Percentiles rank a stretch among this genome's conserved stretches.
Conservation (phyloP, 352 stramenopile genomes). For the Saprolegnia parasitica region DNA sequence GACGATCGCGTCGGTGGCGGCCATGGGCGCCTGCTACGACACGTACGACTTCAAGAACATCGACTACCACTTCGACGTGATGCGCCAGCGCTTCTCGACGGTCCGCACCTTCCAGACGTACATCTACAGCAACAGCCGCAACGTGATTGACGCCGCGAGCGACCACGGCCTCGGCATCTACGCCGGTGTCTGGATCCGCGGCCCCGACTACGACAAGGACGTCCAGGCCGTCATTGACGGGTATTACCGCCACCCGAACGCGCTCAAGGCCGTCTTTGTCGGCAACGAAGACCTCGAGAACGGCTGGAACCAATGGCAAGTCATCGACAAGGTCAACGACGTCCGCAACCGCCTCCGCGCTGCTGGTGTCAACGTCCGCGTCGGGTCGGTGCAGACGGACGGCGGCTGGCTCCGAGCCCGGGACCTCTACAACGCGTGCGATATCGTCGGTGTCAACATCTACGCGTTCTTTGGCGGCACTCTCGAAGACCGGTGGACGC, state of each 20-base stretch:
- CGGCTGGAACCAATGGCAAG: conserved; percentile 34
- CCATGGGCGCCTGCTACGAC: conserved; percentile 26
- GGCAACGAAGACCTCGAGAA: conserved; percentile 75
- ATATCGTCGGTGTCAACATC: conserved; percentile 43
- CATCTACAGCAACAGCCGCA: conserved; percentile 40
- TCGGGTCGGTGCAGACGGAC: conserved; percentile 52
- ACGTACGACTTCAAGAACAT: conserved; percentile 23
- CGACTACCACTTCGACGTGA: conserved; percentile 16
- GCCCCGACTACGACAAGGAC: conserved; percentile 38
- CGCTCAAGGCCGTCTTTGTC: conserved; percentile 54
- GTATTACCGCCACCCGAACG: conserved; percentile 35
- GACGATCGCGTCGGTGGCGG: neutral
- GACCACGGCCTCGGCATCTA: conserved; percentile 45
- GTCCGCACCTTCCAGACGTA: conserved; percentile 67
- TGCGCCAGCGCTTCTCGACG: conserved; percentile 36
- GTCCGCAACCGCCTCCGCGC: conserved; percentile 32
- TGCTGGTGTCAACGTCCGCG: conserved; percentile 35
- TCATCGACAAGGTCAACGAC: conserved; percentile 42
- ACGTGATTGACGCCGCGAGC: conserved; percentile 45
- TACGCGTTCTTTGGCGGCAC: conserved; percentile 41
- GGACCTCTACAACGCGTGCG: conserved; percentile 34
- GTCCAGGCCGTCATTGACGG: conserved; percentile 38
- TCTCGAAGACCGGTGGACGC: conserved; percentile 41
- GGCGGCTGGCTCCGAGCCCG: conserved; percentile 37
- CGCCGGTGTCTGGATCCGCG: conserved; percentile 29